Percentiles rank a stretch among this genome's conserved stretches.
These are phyloP conservation scores for Passiflora organensis DNA, from an alignment of 345 rosid genomes.

Conservation along the genomic window DNA sequence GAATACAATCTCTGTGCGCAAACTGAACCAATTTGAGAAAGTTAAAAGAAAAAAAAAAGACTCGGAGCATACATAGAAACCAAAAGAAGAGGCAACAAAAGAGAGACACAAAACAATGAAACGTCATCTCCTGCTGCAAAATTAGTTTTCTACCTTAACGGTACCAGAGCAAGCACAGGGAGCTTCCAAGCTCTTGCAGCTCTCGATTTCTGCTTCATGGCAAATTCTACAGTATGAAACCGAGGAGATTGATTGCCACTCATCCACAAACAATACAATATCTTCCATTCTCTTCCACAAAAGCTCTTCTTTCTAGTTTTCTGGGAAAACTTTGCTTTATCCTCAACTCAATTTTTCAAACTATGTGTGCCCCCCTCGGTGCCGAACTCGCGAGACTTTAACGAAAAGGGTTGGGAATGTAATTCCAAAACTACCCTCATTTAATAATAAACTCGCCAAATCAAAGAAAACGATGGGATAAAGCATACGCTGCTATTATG, in stretches of 20 bases:
- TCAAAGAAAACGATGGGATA: background rate
- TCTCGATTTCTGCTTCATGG: constrained; percentile 73
- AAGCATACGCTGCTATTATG: background rate
- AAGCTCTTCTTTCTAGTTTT: background rate
- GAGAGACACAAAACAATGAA: background rate
- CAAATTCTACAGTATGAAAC: constrained; percentile 69
- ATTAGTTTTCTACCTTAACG: constrained; percentile 56
- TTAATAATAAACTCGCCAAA: background rate
- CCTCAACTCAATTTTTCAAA: constrained; percentile 20
- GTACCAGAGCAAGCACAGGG: constrained; percentile 97
- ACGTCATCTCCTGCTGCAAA: too few species aligned
- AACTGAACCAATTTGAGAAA: constrained; percentile 42
- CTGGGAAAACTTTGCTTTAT: background rate
- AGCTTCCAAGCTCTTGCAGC: constrained; percentile 64
- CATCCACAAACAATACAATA: constrained; percentile 44
- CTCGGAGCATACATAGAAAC: background rate
- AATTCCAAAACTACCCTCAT: constrained; percentile 25
- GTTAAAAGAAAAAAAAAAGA: background rate
- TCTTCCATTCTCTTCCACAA: constrained; percentile 43
- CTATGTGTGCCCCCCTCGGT: background rate
- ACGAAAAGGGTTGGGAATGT: constrained; percentile 2
- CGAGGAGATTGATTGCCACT: constrained; percentile 27
- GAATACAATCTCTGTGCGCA: constrained; percentile 89
- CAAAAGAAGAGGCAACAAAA: background rate
- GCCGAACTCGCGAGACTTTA: constrained; percentile 10